Base-by-base conservation (phyloP, 2,329 filamentous ascomycete species). In the Cladophialophora carrionii region DNA sequence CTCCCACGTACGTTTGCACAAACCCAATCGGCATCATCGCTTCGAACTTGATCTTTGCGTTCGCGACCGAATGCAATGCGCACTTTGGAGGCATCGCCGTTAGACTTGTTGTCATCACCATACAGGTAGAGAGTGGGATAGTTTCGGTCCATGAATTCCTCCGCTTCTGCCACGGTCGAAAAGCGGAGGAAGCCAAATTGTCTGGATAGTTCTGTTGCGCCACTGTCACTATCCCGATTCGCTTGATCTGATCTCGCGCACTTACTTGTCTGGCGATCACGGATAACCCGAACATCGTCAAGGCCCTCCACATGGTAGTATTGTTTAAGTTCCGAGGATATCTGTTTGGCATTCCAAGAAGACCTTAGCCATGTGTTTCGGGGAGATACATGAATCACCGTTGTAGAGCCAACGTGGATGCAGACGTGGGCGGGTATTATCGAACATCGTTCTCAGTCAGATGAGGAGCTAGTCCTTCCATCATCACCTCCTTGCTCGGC, bases 121-220 rank as follows among this genome's bases (percentile, higher is more conserved):
- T 82, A 81, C 0, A 87, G 74, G 56, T 79, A 79, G 20, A 86
- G 75, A 20, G 72, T 74, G 14, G 84, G 84, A 66, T 81, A 81
- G 62, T 84, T 81, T 60, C 73, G 75, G 70, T 85, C 82, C 59
- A 86, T 71, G 66, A 87, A 86, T n/a, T 75, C 76, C 64, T 78
- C 80, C 43, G 84, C 82, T 61, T 81, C 78, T 34, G 79, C 76
- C 31, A 85, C 64, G 26, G 78, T 79, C 41, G 75, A 73, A 70
- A 87, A 87, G 64, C 82, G 81, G 48, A 85, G 79, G 74, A 87
- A 87, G 3, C 83, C 84, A 72, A 86, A 81, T 66, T 81, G 79
- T 65, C 84, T 80, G 29, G 84, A 85, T 66, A 81, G 73, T 68
- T 83, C 84, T 86, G 71, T 61, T 26, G 6, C 32, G 4, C 17